phyloP scores from a whole-genome alignment of 331 rosid species.

The Rhamnella rubrinervis region DNA sequence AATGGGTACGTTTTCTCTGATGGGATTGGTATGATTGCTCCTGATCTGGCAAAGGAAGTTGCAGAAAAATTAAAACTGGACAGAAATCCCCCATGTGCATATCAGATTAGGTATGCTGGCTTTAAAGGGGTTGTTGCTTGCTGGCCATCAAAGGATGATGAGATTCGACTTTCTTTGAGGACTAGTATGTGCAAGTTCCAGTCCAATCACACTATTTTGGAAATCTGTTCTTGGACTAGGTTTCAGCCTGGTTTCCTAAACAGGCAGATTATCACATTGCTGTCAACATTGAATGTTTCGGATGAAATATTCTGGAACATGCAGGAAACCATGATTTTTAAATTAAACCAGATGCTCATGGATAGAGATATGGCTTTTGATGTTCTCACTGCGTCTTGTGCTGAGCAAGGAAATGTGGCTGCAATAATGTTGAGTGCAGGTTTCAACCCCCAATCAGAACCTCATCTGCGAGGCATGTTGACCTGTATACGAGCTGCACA shows the following conservation, averaged over 20 bases:
- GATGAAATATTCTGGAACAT: constrained; percentile 78
- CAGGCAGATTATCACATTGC: constrained; percentile 80
- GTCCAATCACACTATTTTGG: constrained; percentile 62
- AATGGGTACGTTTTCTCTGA: constrained; percentile 72
- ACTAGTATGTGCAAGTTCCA: constrained; percentile 72
- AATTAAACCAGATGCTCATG: constrained; percentile 55
- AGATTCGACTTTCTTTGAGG: constrained; percentile 63
- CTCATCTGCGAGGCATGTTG: constrained; percentile 87
- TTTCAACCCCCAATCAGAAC: constrained; percentile 77
- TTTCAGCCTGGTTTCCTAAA: constrained; percentile 95
- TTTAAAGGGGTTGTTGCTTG: constrained; percentile 91
- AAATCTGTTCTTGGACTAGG: constrained; percentile 93
- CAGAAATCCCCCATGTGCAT: constrained; percentile 64
- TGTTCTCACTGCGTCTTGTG: constrained; percentile 83
- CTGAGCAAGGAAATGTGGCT: constrained; percentile 80
- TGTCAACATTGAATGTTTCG: constrained; percentile 61
- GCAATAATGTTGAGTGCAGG: constrained; percentile 95
- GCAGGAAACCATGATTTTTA: constrained; percentile 84
- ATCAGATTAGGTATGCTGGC: constrained; percentile 94
- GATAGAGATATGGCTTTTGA: constrained; percentile 78
- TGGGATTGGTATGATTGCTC: constrained; percentile 85
- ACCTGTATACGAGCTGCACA: constrained; percentile 81
- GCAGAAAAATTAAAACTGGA: constrained; percentile 75
- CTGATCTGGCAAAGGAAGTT: constrained; percentile 81
- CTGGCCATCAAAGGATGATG: constrained; percentile 75